Percentiles rank a stretch among this genome's conserved stretches.
Conservation (phyloP, 192 early-diverging fungal genomes). For the Podila verticillata region DNA sequence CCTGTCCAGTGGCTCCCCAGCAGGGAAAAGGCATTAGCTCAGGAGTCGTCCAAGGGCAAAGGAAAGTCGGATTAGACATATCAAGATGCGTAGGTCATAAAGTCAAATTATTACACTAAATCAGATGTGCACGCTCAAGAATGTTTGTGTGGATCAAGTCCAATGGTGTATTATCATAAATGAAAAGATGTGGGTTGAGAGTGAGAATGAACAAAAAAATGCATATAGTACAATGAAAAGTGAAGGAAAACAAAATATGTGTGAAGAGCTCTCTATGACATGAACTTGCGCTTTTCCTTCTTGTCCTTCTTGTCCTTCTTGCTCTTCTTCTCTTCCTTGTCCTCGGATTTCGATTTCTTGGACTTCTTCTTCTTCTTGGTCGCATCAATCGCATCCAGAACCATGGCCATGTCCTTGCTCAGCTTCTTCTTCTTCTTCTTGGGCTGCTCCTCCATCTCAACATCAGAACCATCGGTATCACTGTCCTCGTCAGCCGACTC, state of each 20-base stretch:
- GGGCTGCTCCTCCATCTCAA: conserved; percentile 25
- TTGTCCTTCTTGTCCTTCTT: conserved; percentile 48
- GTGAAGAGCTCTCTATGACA: conserved; percentile 17
- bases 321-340: conserved; percentile 39
- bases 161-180: neutral
- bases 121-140: too few relatives aligned
- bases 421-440: conserved; percentile 60
- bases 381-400: conserved; percentile 65
- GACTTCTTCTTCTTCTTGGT: conserved; percentile 62
- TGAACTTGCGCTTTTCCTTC: conserved; percentile 55
- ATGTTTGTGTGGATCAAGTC: neutral
- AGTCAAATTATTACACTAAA: neutral
- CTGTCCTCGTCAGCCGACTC: conserved; percentile 30
- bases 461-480: conserved; percentile 15
- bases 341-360: conserved; percentile 54
- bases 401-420: conserved; percentile 58
- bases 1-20: conserved; percentile 44
- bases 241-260: neutral
- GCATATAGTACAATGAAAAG: neutral
- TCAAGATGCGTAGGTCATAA: neutral
- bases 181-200: conserved; percentile 12
- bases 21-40: conserved; percentile 24
- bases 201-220: neutral
- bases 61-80: neutral
- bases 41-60: conserved; percentile 5